A percentile compares a stretch with the other conserved stretches of the same genome.
phyloP scores from a whole-genome alignment of 2,329 filamentous ascomycete genomes.

The Beauveria sp. region DNA sequence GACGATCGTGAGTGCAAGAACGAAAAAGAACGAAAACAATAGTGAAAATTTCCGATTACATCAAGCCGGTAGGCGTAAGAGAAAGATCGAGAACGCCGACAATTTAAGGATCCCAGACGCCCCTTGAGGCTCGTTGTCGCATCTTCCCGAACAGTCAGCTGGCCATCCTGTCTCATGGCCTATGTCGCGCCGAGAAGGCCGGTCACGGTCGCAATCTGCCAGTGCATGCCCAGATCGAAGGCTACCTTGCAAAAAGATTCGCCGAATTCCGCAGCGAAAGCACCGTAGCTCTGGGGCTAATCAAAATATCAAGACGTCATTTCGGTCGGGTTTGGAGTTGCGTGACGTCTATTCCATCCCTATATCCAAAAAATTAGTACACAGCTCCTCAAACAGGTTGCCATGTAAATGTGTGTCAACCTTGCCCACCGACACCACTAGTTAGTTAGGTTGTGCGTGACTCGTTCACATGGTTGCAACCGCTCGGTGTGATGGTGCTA shows the following conservation, averaged over 20 bases:
- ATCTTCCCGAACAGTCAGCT: conserved; percentile 2
- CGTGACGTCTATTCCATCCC: not conserved
- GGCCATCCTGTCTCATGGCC: conserved; percentile 2
- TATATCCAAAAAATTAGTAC: not conserved
- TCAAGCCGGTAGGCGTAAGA: not conserved
- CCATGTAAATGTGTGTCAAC: not conserved
- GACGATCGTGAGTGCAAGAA: not conserved
- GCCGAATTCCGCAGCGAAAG: not conserved
- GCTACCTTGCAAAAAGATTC: not conserved
- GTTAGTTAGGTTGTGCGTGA: not conserved
- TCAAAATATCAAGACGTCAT: not conserved
- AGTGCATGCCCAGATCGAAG: not conserved
- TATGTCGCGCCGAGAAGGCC: not conserved
- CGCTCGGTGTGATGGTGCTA: not conserved
- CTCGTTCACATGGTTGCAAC: conserved; percentile 7
- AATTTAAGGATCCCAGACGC: not conserved
- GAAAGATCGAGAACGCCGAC: not conserved
- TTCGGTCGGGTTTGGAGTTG: not conserved
- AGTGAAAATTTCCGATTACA: not conserved
- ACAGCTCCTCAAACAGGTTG: not conserved
- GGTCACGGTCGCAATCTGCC: conserved; percentile 1
- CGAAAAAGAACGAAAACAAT: not conserved
- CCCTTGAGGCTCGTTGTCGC: not conserved
- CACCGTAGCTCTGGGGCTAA: not conserved
- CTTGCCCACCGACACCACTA: not conserved